Base-by-base conservation (phyloP, 352 stramenopile species). In the Salisapilia sapeloensis region DNA sequence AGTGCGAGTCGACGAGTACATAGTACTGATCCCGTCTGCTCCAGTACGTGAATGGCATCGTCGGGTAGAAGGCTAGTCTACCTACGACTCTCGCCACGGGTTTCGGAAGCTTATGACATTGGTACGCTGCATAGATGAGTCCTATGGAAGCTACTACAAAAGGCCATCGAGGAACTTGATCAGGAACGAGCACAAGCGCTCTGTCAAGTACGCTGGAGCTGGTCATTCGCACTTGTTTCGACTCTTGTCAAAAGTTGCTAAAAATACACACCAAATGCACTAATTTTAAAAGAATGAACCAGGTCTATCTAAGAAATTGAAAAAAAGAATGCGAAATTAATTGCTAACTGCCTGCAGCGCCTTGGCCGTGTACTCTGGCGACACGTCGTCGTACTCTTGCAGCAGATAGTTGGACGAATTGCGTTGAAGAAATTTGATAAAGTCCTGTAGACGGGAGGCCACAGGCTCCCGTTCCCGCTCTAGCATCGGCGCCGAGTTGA, bases 21-120 rank as follows among this genome's bases (percentile, higher is more conserved):
- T 64, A 93, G 58, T 93, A 96, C 57, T 89, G 78, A 22, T 56
- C 56, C 28, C 87, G 67, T n/a, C 83, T 55, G 33, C 65, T 67
- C 11, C 83, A 56, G 45, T 91, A 85, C 29, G 89, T 96, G 33
- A 97, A 72, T 4, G 89, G 89, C 48, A 87, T 77, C 13, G 86
- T 96, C 16, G 89, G 89, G 53, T 92, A 96, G 60, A 97, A 97
- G 29, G 76, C 74, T 8, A 72, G 40, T 16, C 67, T 63, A 6
- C 74, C 85, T 4, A 81, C 81, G 35, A 94, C 48, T 35, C 59
- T 59, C 3, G 70, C 76, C 19, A 96, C 24, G 0, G 60, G 52
- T 24, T 63, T 31, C 0, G 84, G 81, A 6, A 97, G 56, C 29
- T 82, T 48, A 46, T 96, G 84, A 25, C 81, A 75, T 49, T 97